phyloP scores from a whole-genome alignment of 2,329 filamentous ascomycete species.

The Paecilomyces variotii region DNA sequence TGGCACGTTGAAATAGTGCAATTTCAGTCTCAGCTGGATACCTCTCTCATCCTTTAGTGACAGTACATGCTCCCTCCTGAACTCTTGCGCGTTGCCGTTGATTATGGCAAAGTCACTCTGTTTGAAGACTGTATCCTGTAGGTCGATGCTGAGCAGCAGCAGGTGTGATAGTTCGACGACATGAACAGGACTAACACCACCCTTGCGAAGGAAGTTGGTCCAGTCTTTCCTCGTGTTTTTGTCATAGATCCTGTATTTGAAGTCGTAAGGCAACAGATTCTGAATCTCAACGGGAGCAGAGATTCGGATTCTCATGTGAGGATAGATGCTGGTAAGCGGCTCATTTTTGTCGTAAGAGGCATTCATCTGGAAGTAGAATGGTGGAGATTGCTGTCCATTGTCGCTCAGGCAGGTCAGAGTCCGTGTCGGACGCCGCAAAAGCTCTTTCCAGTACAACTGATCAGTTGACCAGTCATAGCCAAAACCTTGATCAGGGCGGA shows the following conservation, averaged over 20 bases:
- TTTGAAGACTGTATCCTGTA: constrained; percentile 93
- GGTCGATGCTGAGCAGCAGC: constrained; percentile 82
- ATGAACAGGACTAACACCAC: constrained; percentile 92
- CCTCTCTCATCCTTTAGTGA: constrained; percentile 79
- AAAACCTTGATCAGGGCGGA: constrained; percentile 91
- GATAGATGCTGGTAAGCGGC: constrained; percentile 75
- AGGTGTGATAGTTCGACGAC: constrained; percentile 94
- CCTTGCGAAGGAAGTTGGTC: constrained; percentile 96
- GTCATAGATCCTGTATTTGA: constrained; percentile 98
- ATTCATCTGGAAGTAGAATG: constrained; percentile 96
- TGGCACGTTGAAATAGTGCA: constrained; percentile 86
- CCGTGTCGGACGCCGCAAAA: constrained; percentile 73
- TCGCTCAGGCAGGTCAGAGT: constrained; percentile 87
- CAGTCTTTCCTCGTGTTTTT: constrained; percentile 98
- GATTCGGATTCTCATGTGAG: constrained; percentile 87
- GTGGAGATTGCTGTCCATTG: constrained; percentile 63
- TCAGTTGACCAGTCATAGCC: constrained; percentile 94
- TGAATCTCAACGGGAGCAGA: constrained; percentile 91
- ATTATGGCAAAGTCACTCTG: constrained; percentile 96
- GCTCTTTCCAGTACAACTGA: constrained; percentile 83
- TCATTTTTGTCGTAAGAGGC: constrained; percentile 77
- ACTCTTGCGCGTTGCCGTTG: constrained; percentile 82
- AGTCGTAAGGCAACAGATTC: constrained; percentile 91
- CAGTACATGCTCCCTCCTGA: constrained; percentile 70
- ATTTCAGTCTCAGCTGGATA: constrained; percentile 66